Base-by-base conservation (phyloP, 352 stramenopile species). In the Phytophthora hybrid region DNA sequence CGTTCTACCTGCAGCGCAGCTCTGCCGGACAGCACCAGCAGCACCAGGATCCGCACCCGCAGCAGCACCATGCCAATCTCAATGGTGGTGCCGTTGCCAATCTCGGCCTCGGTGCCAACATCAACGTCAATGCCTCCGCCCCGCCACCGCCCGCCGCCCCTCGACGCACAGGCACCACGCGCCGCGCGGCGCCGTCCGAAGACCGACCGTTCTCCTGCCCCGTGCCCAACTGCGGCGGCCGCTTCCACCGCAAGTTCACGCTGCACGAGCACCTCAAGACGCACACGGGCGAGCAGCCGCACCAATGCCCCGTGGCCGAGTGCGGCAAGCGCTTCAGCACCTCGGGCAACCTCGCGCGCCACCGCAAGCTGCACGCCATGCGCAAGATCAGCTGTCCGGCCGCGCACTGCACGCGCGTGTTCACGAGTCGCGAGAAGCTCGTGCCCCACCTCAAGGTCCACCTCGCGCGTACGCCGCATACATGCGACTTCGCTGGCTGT, bases 181-280 rank as follows among this genome's bases (percentile, higher is more conserved):
- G 76, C 52, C 76, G 76, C 39, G 76, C 76, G 10, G 76, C 76
- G 21, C 76, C 76, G 51, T 79, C 71, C 13, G 71, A 82, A 52
- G 77, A 80, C 31, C 71, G 73, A 26, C 69, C 73, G 47, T 81
- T 79, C 59, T 52, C 67, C 9, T 84, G 78, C 67, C 76, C 82
- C 1, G 78, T 81, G 23, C 64, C 69, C 5, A 76, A 71, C 44
- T 92, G 84, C 55, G 77, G 69, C n/a, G 78, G 81, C 7, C 80
- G 83, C 41, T 93, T 93, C 80, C 84, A 91, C 67, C 85, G 85
- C 74, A 91, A 89, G 67, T 93, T 91, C 66, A 93, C 86, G 31
- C 80, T 93, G 32, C 89, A 85, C 32, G 86, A 93, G 49, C 88
- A 95, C 63, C 81, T 92, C 62, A 93, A 93, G 77, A 95, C 87